Base-by-base conservation (phyloP, 2,329 filamentous ascomycete species). In the Fusarium agapanthi region DNA sequence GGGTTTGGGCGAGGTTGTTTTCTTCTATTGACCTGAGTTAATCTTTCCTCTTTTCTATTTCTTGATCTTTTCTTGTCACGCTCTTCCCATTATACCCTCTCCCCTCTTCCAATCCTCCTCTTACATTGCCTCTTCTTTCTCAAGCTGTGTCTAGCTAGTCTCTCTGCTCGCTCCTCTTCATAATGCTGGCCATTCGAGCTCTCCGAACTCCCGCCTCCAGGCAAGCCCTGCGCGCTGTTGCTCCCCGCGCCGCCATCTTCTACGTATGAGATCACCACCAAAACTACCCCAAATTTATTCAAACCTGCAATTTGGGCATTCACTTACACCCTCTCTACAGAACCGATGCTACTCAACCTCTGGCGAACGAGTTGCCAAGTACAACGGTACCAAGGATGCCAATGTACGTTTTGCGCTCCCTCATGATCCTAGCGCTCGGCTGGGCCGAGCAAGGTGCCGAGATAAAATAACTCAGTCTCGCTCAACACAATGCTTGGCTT, bases 381-480 rank as follows among this genome's bases (percentile, higher is more conserved):
- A 98, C 88, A 92, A 94, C 80, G 96, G 95, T 78, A 88, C 90
- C 82, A 98, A 97, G 87, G 94, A 93, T 82, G 86, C 92, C 82
- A 92, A 95, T 88, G 94, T 96, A 91, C 83, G 92, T 86, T 72
- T 68, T 74, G 75, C 67, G 69, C 65, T 69, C 55, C 59, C 63
- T 56, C 68, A 62, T 61, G 40, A 63, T 63, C 53, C 65, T 55
- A 72, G 72, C 71, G 70, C 64, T 76, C 72, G 74, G 71, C 74
- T 75, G 73, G 71, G 67, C 71, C 76, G 76, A 76, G 73, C 67
- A 74, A 71, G 64, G 71, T 74, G 71, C 74, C 69, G 73, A 74
- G 72, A 73, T 73, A 82, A 84, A 85, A 84, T 83, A 80, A 83
- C 83, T 84, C 84, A 85, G 77, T 66, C 76, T 58, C 64, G 57